These are phyloP conservation scores for Linanthus parryae DNA, from an alignment of 148 eudicot species.

Conservation along the genomic window DNA sequence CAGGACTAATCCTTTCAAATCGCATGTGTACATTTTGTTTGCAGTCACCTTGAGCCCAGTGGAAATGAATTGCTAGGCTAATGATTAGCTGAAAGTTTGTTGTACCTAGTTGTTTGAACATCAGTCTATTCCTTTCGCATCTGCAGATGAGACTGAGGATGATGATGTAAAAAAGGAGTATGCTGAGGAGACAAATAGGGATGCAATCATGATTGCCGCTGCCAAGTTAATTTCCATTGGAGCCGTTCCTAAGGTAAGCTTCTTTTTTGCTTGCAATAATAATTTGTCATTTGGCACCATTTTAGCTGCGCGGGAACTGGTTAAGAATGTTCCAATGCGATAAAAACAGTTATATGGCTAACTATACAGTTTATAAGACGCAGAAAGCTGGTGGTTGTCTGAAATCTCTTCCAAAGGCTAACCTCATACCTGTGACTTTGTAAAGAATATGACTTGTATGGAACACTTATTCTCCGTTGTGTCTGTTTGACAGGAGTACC, in stretches of 20 bases:
- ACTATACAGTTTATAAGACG: not conserved
- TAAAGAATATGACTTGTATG: not conserved
- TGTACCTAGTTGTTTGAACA: too few relatives aligned
- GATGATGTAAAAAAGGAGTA: constrained; percentile 78
- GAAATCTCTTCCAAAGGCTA: not conserved
- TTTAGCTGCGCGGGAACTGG: not conserved
- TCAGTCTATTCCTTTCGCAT: too few relatives aligned
- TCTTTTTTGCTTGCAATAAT: not conserved
- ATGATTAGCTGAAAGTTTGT: too few relatives aligned
- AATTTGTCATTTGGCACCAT: too few relatives aligned
- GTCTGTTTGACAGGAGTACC: constrained; percentile 82
- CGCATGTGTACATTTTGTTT: too few relatives aligned
- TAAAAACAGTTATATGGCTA: not conserved
- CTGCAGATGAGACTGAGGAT: constrained; percentile 66
- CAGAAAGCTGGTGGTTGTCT: not conserved
- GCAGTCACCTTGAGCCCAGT: too few relatives aligned
- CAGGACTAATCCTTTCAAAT: too few relatives aligned
- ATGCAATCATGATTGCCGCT: constrained; percentile 74
- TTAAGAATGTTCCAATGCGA: not conserved
- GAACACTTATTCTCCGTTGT: not conserved
- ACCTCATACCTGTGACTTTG: not conserved
- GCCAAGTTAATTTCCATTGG: constrained; percentile 65
- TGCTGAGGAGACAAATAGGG: constrained; percentile 78
- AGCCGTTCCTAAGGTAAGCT: constrained; percentile 63
- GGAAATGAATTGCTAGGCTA: too few relatives aligned